phyloP scores from a whole-genome alignment of 768 basidiomycete species.

The Russula sp. region DNA sequence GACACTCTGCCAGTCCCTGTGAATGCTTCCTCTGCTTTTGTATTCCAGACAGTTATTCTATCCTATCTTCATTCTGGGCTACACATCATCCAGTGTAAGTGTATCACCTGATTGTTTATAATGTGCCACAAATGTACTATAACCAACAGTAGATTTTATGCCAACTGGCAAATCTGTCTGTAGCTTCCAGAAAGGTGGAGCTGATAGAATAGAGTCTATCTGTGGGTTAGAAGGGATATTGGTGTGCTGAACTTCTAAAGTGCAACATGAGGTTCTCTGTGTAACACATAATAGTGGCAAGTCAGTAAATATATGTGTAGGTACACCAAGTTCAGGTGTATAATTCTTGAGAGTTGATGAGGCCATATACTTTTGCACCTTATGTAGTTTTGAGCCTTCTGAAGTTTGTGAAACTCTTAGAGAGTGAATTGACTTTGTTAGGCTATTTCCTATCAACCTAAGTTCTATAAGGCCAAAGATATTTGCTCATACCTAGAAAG shows the following conservation, averaged over 20 bases:
- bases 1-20: too few species aligned
- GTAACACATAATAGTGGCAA: neutral
- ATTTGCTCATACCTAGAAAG: neutral
- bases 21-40: too few species aligned
- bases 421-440: conserved; percentile 1
- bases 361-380: neutral
- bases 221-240: neutral
- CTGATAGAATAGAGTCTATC: conserved; percentile 1
- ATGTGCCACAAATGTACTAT: conserved; percentile 4
- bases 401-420: neutral
- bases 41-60: too few species aligned
- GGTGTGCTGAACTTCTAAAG: neutral
- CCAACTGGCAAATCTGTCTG: neutral
- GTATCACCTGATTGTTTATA: neutral
- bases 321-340: neutral
- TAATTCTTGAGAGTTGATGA: neutral
- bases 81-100: too few species aligned
- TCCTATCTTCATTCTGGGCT: too few species aligned
- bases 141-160: neutral
- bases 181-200: conserved; percentile 3
- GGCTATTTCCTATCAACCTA: neutral
- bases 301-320: neutral
- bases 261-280: neutral
- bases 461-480: neutral
- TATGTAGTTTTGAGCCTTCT: neutral